Conservation (phyloP, 75 land plant genomes). For the Cupressus sempervirens region DNA sequence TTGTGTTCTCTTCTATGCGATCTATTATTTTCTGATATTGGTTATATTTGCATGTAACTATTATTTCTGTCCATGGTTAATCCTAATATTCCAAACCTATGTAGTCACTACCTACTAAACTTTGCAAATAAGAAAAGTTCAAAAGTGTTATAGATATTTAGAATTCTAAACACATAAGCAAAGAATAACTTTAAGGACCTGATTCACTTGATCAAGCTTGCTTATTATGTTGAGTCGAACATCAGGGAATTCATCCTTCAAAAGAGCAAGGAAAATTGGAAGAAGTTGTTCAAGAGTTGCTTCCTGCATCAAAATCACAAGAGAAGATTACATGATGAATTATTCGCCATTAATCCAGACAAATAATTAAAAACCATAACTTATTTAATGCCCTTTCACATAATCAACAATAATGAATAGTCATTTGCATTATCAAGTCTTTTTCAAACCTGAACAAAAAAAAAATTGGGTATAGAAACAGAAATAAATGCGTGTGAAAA, state of each 20-base stretch:
- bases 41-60: too few species aligned
- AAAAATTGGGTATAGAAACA: too few species aligned
- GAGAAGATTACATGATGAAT: neutral
- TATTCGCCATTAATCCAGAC: neutral
- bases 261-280: slow-evolving; percentile 54
- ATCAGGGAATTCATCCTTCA: slow-evolving; percentile 65
- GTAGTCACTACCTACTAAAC: neutral
- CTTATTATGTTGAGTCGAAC: slow-evolving; percentile 63
- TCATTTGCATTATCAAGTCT: neutral
- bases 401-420: neutral
- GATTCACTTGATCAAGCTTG: slow-evolving; percentile 72
- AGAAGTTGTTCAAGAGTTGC: slow-evolving; percentile 62
- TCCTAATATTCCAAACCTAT: neutral
- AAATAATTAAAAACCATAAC: neutral
- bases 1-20: too few species aligned
- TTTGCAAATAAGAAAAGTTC: neutral
- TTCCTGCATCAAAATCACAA: slow-evolving; percentile 29
- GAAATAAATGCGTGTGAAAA: too few species aligned
- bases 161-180: neutral
- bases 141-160: neutral
- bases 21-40: too few species aligned
- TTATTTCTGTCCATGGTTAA: too few species aligned
- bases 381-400: neutral
- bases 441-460: too few species aligned
- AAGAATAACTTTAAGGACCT: slow-evolving; percentile 24